These are phyloP conservation scores for Theileria orientalis DNA, from an alignment of 169 alveolate genomes.

Conservation along the genomic window DNA sequence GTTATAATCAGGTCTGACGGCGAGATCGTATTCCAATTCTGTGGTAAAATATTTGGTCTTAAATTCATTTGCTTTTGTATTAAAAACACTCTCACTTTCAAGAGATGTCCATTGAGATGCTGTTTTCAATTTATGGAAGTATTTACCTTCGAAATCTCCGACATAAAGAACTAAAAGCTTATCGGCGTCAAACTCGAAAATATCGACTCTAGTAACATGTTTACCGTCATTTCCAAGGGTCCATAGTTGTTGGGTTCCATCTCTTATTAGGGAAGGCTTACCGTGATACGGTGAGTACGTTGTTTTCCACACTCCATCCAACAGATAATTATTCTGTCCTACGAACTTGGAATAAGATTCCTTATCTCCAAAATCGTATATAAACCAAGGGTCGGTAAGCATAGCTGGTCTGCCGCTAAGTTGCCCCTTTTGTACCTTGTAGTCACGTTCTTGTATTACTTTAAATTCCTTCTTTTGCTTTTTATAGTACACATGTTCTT, in stretches of 20 bases:
- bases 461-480: not conserved
- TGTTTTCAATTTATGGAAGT: not conserved
- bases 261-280: not conserved
- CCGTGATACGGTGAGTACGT: not conserved
- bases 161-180: not conserved
- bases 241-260: not conserved
- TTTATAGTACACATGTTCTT: not conserved
- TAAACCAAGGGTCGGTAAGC: not conserved
- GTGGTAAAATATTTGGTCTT: not conserved
- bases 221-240: not conserved
- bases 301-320: not conserved
- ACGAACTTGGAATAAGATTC: not conserved
- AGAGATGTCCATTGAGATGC: not conserved
- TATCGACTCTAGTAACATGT: not conserved
- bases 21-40: not conserved
- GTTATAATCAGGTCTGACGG: not conserved
- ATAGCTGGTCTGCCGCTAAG: not conserved
- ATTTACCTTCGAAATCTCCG: not conserved
- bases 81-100: not conserved
- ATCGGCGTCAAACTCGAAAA: not conserved
- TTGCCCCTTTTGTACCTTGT: not conserved
- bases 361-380: not conserved
- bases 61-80: not conserved
- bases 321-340: not conserved
- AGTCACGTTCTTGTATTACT: not conserved